Conservation (phyloP, 805 yeast species). For the Ogataea thermomethanolica region DNA sequence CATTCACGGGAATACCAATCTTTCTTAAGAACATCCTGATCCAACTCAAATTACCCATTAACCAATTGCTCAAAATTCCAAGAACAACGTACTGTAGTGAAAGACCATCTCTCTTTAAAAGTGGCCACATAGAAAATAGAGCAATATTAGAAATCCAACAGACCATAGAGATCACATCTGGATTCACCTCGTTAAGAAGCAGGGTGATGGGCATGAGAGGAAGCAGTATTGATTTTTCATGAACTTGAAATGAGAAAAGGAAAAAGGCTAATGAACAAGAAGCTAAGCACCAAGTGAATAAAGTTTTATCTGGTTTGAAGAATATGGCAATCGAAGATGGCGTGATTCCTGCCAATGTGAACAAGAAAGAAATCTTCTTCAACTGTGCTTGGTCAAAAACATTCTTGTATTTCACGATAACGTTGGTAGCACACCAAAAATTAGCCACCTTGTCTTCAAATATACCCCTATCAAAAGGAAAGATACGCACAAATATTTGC, state of each 20-base stretch:
- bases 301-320: slow-evolving; percentile 45
- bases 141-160: slow-evolving; percentile 87
- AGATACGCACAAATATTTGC: slow-evolving; percentile 66
- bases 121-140: slow-evolving; percentile 83
- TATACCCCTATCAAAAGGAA: slow-evolving; percentile 89
- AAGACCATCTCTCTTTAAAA: slow-evolving; percentile 72
- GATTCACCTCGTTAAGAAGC: slow-evolving; percentile 51
- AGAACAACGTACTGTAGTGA: slow-evolving; percentile 66
- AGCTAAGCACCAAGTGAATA: slow-evolving; percentile 70
- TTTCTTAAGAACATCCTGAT: slow-evolving; percentile 38
- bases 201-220: slow-evolving; percentile 85
- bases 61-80: slow-evolving; percentile 69
- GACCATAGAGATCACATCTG: slow-evolving; percentile 64
- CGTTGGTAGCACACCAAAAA: slow-evolving; percentile 94
- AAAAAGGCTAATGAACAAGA: slow-evolving; percentile 85
- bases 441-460: slow-evolving; percentile 98
- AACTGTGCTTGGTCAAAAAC: slow-evolving; percentile 54
- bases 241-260: slow-evolving; percentile 92
- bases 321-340: slow-evolving; percentile 56
- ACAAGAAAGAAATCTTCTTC: slow-evolving; percentile 50
- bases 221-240: slow-evolving; percentile 85
- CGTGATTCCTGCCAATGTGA: slow-evolving; percentile 49
- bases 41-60: slow-evolving; percentile 62
- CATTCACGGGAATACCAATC: slow-evolving; percentile 22
- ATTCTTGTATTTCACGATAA: slow-evolving; percentile 64